A percentile compares a stretch with the other conserved stretches of the same genome.
Evolutionary conservation across 352 stramenopile genomes (phyloP).

Genomic region (Globisporangium nunn): DNA sequence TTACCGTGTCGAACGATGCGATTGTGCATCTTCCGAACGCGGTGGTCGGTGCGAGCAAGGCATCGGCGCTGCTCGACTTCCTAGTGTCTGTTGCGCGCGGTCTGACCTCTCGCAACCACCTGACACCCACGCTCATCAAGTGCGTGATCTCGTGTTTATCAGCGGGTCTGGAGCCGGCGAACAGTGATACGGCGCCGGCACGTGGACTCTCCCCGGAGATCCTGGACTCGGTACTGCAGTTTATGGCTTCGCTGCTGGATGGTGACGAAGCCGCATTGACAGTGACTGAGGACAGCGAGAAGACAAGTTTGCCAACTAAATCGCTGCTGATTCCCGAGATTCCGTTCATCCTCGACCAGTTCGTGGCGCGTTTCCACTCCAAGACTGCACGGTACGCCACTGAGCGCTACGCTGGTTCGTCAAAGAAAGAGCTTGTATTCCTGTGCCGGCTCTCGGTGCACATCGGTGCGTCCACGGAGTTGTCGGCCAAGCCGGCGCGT

Average conservation of each 20-base stretch:
- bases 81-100: slow-evolving; percentile 56
- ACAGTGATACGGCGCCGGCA: slow-evolving; percentile 14
- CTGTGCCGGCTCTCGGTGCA: slow-evolving; percentile 71
- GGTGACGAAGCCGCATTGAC: slow-evolving; percentile 38
- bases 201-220: slow-evolving; percentile 62
- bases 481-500: slow-evolving; percentile 29
- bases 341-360: slow-evolving; percentile 71
- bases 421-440: slow-evolving; percentile 74
- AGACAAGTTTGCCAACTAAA: neutral
- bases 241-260: slow-evolving; percentile 74
- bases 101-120: slow-evolving; percentile 25
- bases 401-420: slow-evolving; percentile 74
- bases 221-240: slow-evolving; percentile 63
- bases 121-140: slow-evolving; percentile 29
- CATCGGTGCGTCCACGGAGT: slow-evolving; percentile 22
- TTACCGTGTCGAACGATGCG: slow-evolving; percentile 42
- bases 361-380: slow-evolving; percentile 74
- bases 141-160: slow-evolving; percentile 67
- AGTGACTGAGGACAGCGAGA: slow-evolving; percentile 17
- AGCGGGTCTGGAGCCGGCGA: slow-evolving; percentile 31
- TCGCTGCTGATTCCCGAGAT: slow-evolving; percentile 62
- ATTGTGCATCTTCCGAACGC: slow-evolving; percentile 63
- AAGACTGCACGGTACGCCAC: slow-evolving; percentile 71
- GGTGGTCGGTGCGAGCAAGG: slow-evolving; percentile 67
- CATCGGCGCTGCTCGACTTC: slow-evolving; percentile 72